Evolutionary conservation across 2,329 filamentous ascomycete species (phyloP).

Genomic region (Colletotrichum orchidophilum): DNA sequence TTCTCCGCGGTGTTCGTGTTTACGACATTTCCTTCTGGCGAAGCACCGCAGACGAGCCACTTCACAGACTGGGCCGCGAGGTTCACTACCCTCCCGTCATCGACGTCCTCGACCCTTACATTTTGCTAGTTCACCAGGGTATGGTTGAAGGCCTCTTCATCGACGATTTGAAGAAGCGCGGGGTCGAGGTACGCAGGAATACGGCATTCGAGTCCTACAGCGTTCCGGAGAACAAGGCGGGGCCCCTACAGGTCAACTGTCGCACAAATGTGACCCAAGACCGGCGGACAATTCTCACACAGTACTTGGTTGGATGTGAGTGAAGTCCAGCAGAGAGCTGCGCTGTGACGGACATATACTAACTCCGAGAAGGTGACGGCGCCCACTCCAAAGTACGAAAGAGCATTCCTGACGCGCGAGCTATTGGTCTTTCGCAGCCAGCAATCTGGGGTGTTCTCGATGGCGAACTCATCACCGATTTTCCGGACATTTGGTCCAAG

Average conservation of each 20-base stretch:
- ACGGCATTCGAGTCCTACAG: slow-evolving; percentile 70
- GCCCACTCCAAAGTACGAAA: slow-evolving; percentile 76
- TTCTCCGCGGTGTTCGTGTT: slow-evolving; percentile 74
- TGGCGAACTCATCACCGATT: slow-evolving; percentile 75
- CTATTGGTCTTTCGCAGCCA: slow-evolving; percentile 63
- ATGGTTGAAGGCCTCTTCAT: slow-evolving; percentile 79
- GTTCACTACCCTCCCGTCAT: slow-evolving; percentile 73
- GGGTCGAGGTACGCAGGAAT: slow-evolving; percentile 70
- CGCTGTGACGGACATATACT: neutral
- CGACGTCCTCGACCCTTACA: slow-evolving; percentile 66
- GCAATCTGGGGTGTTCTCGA: slow-evolving; percentile 77
- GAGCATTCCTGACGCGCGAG: slow-evolving; percentile 66
- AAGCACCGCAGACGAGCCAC: slow-evolving; percentile 56
- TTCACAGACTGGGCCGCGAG: slow-evolving; percentile 71
- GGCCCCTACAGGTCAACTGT: slow-evolving; percentile 60
- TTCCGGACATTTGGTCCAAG: slow-evolving; percentile 81
- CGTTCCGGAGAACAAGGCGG: slow-evolving; percentile 52
- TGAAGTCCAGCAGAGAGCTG: neutral
- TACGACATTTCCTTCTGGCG: slow-evolving; percentile 82
- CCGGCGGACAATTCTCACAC: slow-evolving; percentile 60
- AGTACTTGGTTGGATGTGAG: slow-evolving; percentile 75
- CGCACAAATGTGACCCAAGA: slow-evolving; percentile 62
- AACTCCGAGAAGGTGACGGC: slow-evolving; percentile 63
- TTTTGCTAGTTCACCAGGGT: slow-evolving; percentile 74
- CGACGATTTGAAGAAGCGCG: slow-evolving; percentile 72